A percentile compares a stretch with the other conserved stretches of the same genome.
These are phyloP conservation scores for Hypocreales sp. DNA, from an alignment of 2,329 filamentous ascomycete species.

Conservation along the genomic window DNA sequence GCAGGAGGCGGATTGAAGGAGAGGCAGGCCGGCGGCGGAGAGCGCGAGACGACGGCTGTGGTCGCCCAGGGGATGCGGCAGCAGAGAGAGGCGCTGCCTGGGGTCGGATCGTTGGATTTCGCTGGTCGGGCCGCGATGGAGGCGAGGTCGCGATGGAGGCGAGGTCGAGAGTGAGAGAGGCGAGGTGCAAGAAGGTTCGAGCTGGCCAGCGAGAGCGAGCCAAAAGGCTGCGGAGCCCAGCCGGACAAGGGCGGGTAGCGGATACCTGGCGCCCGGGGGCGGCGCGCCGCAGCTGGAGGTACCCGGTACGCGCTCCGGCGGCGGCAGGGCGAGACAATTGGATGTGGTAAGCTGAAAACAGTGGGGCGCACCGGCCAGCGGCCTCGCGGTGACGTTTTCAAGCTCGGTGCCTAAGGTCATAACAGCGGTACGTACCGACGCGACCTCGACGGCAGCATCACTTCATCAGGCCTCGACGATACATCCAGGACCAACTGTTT, in stretches of 20 bases:
- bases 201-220: constrained; percentile 13
- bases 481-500: too few relatives aligned
- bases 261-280: too few relatives aligned
- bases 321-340: constrained; percentile 1
- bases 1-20: too few relatives aligned
- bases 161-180: constrained; percentile 8
- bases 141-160: constrained; percentile 5
- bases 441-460: too few relatives aligned
- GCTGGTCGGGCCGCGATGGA: too few relatives aligned
- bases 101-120: too few relatives aligned
- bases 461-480: too few relatives aligned
- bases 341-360: constrained; percentile 1
- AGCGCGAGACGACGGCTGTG: too few relatives aligned
- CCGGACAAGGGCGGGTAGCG: too few relatives aligned
- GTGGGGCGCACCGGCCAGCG: constrained; percentile 2
- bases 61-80: constrained; percentile 3
- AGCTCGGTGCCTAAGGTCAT: constrained; percentile 5
- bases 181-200: constrained; percentile 15
- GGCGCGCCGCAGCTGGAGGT: constrained; percentile 9
- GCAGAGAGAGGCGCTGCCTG: neutral
- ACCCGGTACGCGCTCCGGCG: constrained; percentile 4
- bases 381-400: constrained; percentile 11
- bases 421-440: too few relatives aligned
- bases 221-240: too few relatives aligned
- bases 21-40: too few relatives aligned